Base-by-base conservation (phyloP, 2,329 filamentous ascomycete genomes). In the Escovopsis sp. region DNA sequence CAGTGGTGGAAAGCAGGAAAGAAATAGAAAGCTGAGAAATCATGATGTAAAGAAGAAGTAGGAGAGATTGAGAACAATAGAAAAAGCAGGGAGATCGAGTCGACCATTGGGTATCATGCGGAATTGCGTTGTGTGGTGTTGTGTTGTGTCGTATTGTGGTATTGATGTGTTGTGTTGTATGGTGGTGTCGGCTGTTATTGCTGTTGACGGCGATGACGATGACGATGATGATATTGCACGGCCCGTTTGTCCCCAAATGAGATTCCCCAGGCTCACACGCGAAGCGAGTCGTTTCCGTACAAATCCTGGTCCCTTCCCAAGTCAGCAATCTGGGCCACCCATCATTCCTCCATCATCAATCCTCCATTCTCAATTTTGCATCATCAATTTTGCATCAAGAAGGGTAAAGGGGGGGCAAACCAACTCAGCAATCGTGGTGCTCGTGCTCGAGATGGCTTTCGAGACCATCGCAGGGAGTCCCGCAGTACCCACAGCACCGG, bases 401-500 rank as follows among this genome's bases (percentile, higher is more conserved):
- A 23, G 23, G 23, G 5, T 23, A 23, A 23, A 12, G 34, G 12
- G n/a, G 8, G 19, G 19, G 23, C 26, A 38, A 26, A 19, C 35
- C 12, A 32, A 37, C 35, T 35, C 35, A 41, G 23, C 33, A 18
- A 33, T 39, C 23, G 23, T 23, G 23, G 23, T 23, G 23, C 4
- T 23, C 23, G 23, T 23, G 23, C 4, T 23, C 23, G 6, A 23
- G 36, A 38, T 45, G 19, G 36, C 38, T 15, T 35, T 46, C 43
- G 11, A 44, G 36, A 15, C 30, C 35, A 38, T 58, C 58, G 38
- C 60, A 63, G 4, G 66, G 63, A 23, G 68, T 70, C 40, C 69
- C 68, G 55, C 69, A 73, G 48, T 68, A 65, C 30, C 65, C 64
- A 51, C 71, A 75, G 40, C 59, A 59, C 44, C 67, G 64, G 41